Evolutionary conservation across 202 grass and related monocot genomes (phyloP).

Genomic region (Carex sylvatica): DNA sequence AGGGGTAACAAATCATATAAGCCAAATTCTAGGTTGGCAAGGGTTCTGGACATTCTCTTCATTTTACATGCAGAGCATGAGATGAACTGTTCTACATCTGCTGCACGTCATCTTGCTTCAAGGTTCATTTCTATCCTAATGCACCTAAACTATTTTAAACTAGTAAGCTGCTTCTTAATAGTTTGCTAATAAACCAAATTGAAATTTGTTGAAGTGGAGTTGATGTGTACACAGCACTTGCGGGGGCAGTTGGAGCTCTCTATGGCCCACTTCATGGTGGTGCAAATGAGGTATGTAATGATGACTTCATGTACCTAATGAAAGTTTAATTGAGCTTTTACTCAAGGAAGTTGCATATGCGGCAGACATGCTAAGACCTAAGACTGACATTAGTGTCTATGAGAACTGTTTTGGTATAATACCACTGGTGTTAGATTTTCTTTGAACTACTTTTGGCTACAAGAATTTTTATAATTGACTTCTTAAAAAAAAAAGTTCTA

Average conservation of each 20-base stretch:
- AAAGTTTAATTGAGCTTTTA: not conserved
- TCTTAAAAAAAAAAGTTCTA: no score
- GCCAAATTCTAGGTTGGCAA: conserved; percentile 73
- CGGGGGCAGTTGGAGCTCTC: conserved; percentile 90
- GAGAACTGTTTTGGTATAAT: no score
- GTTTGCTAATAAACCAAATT: not conserved
- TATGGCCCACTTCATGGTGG: conserved; percentile 98
- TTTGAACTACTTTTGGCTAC: not conserved
- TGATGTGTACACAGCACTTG: conserved; percentile 94
- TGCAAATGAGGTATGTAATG: conserved; percentile 76
- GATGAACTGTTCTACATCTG: conserved; percentile 98
- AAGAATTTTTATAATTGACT: not conserved
- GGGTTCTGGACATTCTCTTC: conserved; percentile 84
- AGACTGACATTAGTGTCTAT: not conserved
- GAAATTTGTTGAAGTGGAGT: conserved; percentile 60
- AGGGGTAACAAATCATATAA: conserved; percentile 75
- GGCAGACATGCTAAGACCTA: not conserved
- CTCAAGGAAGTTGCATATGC: not conserved
- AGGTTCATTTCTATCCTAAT: conserved; percentile 48
- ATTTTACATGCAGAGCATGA: conserved; percentile 99
- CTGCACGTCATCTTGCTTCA: conserved; percentile 93
- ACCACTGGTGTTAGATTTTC: no score
- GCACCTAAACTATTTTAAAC: not conserved
- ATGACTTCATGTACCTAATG: not conserved
- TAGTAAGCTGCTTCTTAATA: conserved; percentile 30